A percentile compares a stretch with the other conserved stretches of the same genome.
phyloP scores from a whole-genome alignment of 371 early-diverging fungal species.

The Haplosporangium sp. region DNA sequence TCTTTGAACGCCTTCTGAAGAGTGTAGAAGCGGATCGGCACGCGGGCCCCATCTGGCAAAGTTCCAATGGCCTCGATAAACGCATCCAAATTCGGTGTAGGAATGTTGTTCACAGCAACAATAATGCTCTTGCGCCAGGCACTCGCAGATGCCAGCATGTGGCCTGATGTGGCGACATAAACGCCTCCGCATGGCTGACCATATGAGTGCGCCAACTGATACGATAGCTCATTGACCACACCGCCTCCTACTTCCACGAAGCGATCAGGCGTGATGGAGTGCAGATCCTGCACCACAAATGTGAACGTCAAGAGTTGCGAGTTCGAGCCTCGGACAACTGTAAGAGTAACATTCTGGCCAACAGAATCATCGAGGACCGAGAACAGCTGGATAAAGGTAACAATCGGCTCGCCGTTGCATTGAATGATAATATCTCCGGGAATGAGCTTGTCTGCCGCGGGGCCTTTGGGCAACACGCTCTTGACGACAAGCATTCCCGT shows the following conservation, averaged over 20 bases:
- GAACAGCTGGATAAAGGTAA: constrained; percentile 77
- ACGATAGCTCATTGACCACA: constrained; percentile 83
- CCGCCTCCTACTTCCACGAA: constrained; percentile 90
- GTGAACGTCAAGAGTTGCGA: constrained; percentile 60
- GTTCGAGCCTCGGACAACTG: constrained; percentile 78
- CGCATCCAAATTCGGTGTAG: constrained; percentile 80
- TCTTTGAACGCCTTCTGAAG: constrained; percentile 73
- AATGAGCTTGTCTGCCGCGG: constrained; percentile 69
- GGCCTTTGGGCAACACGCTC: constrained; percentile 75
- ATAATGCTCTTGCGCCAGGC: constrained; percentile 72
- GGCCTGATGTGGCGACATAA: constrained; percentile 81
- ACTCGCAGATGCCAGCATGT: constrained; percentile 71
- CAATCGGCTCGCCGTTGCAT: constrained; percentile 68
- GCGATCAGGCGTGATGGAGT: constrained; percentile 75
- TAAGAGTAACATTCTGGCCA: constrained; percentile 64
- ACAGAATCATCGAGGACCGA: constrained; percentile 76
- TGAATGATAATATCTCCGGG: constrained; percentile 81
- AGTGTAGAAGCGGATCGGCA: constrained; percentile 83
- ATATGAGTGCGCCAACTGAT: constrained; percentile 86
- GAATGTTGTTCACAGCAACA: constrained; percentile 72
- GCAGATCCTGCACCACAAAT: constrained; percentile 77
- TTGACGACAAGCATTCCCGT: constrained; percentile 83
- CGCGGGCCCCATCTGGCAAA: constrained; percentile 81
- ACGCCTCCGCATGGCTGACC: constrained; percentile 81
- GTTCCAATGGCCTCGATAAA: constrained; percentile 73